Evolutionary conservation across 352 stramenopile genomes (phyloP), one percentile per base, ranked within the genome.

Genomic region (Peronospora belbahrii): DNA sequence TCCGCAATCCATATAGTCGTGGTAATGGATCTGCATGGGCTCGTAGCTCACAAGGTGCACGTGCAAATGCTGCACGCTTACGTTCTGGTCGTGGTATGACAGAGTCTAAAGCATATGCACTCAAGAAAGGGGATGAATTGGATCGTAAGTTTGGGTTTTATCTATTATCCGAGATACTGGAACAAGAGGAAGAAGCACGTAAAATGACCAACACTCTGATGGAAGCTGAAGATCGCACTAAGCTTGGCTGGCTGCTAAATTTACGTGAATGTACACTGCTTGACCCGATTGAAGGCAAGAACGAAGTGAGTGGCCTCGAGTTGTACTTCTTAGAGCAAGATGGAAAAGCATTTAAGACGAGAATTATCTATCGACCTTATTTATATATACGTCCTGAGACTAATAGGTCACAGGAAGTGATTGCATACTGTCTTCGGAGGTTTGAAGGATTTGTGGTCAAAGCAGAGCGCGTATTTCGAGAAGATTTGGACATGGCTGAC

Each of bases 301-400:
- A 57, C 35, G 90, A 97, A 65, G 81, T 88, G n/a, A 85, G 74
- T 35, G 90, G 83, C 3, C 55, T 98, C 8, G 95, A 98, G 54
- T 48, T 98, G 28, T 99, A 97, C 66, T 98, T 98, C 60, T 55
- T 98, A 5, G 75, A 96, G 59, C 85, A 97, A 51, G 85, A 96
- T 52, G 88, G 87, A 14, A 68, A 70, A 28, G 93, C 80, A 6
- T 99, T 99, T 74, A 99, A 99, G 70, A 89, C 90, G 4, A 92
- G 84, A 22, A 71, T 98, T 18, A 70, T 98, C 17, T 95, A 98
- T 65, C 67, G 87, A 59, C 96, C 96, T 3, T 99, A 99, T 61
- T 97, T 99, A 49, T 99, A 97, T 55, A 68, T 99, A 9, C 57
- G 74, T 6, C 62, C 76, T 2, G 71, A 82, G 22, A 41, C 62